phyloP scores from a whole-genome alignment of 2,329 filamentous ascomycete species.

The Xylaria sp. region DNA sequence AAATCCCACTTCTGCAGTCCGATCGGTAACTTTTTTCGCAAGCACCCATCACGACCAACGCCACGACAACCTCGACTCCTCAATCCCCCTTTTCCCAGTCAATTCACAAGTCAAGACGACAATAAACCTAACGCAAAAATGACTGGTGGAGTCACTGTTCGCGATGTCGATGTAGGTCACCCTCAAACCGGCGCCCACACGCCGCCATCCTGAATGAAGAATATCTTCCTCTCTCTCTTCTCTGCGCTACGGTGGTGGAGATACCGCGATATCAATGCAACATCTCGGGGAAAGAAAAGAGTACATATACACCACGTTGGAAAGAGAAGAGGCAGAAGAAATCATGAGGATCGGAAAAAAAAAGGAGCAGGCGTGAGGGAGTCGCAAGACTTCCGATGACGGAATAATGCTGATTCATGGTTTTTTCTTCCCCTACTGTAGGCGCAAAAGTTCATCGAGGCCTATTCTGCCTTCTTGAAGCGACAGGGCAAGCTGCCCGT shows the following conservation, averaged over 20 bases:
- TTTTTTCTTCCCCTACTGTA: constrained; percentile 46
- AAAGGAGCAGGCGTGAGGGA: constrained; percentile 70
- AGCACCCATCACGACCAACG: constrained; percentile 1
- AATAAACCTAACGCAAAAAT: constrained; percentile 65
- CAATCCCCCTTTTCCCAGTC: neutral
- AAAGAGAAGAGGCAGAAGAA: neutral
- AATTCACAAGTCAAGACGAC: constrained; percentile 5
- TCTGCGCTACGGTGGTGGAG: neutral
- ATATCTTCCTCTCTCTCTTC: neutral
- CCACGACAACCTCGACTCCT: constrained; percentile 14
- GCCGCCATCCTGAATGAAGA: constrained; percentile 22
- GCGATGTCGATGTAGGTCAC: constrained; percentile 80
- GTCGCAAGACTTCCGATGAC: constrained; percentile 74
- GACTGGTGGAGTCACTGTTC: constrained; percentile 78
- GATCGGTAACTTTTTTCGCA: too few species aligned
- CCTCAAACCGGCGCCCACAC: constrained; percentile 27
- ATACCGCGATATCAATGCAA: neutral
- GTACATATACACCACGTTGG: constrained; percentile 9
- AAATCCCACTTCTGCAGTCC: constrained; percentile 1
- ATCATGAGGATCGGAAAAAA: neutral
- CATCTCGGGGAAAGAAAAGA: neutral
- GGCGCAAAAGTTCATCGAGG: constrained; percentile 87
- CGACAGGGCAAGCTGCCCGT: constrained; percentile 91
- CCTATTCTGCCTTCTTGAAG: constrained; percentile 90
- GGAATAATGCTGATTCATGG: constrained; percentile 71